These are phyloP conservation scores for Annona cherimola DNA, from an alignment of 164 flowering plant genomes.

Conservation along the genomic window DNA sequence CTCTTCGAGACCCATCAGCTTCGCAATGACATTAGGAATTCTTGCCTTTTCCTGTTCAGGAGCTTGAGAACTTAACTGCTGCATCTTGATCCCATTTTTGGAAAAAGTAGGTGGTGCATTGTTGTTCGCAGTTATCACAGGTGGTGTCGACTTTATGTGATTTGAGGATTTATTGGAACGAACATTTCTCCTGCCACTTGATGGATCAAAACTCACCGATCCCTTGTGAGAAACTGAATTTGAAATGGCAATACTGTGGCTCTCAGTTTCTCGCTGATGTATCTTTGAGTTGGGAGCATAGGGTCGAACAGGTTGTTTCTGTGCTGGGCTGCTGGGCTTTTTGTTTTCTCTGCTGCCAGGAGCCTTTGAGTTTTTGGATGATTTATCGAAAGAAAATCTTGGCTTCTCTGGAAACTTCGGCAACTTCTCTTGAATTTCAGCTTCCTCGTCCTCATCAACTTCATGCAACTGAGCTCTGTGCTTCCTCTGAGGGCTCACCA, in stretches of 20 bases:
- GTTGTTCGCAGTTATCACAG: not conserved
- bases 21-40: conserved; percentile 78
- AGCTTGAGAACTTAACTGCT: not conserved
- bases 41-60: conserved; percentile 46
- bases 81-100: not conserved
- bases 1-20: conserved; percentile 87
- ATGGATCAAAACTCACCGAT: conserved; percentile 34
- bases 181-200: conserved; percentile 11
- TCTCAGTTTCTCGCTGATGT: conserved; percentile 13
- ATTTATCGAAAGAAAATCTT: conserved; percentile 61
- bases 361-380: conserved; percentile 27
- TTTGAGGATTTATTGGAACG: conserved; percentile 15
- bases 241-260: conserved; percentile 14
- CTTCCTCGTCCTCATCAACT: conserved; percentile 51
- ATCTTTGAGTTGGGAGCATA: conserved; percentile 19
- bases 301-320: conserved; percentile 30
- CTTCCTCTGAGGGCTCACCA: conserved; percentile 36
- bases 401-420: conserved; percentile 41
- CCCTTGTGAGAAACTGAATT: conserved; percentile 29
- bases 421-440: conserved; percentile 15
- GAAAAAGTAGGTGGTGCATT: not conserved
- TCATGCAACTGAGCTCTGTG: conserved; percentile 47
- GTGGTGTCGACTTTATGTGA: conserved; percentile 10
- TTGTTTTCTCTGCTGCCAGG: conserved; percentile 16
- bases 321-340: conserved; percentile 19